Conservation (phyloP, 805 yeast species). For the Scheffersomyces lignosus region DNA sequence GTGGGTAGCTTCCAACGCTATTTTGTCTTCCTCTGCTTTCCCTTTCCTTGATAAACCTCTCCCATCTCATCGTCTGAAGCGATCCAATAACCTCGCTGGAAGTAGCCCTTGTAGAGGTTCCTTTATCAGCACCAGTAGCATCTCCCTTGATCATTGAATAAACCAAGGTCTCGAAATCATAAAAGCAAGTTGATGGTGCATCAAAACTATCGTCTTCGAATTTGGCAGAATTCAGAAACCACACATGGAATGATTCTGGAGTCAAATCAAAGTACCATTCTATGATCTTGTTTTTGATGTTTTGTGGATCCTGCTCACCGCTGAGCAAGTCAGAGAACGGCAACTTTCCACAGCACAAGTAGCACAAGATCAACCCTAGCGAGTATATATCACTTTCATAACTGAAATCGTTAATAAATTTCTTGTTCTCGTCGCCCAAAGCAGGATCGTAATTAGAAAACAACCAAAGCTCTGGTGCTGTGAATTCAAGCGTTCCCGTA, state of each 20-base stretch:
- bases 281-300: constrained; percentile 23
- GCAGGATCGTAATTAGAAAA: constrained; percentile 19
- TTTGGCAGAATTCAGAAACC: constrained; percentile 31
- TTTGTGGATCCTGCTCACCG: constrained; percentile 29
- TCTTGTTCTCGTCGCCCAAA: constrained; percentile 31
- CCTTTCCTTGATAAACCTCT: constrained; percentile 4
- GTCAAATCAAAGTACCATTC: constrained; percentile 29
- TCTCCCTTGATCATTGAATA: constrained; percentile 34
- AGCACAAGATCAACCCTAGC: constrained; percentile 79
- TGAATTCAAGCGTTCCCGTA: constrained; percentile 85
- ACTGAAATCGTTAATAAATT: constrained; percentile 54
- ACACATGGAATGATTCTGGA: constrained; percentile 17
- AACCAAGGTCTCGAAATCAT: constrained; percentile 20
- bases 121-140: constrained; percentile 1
- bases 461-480: constrained; percentile 78
- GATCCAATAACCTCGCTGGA: constrained; percentile 18
- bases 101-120: constrained; percentile 5
- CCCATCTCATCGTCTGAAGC: constrained; percentile 23
- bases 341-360: constrained; percentile 65
- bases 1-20: too few relatives aligned
- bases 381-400: constrained; percentile 79
- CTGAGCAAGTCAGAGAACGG: constrained; percentile 46
- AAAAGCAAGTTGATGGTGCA: neutral
- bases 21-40: too few relatives aligned
- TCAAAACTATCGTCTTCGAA: too few relatives aligned